Conservation (phyloP, 1,139 yeast genomes). For the Hemisphaericaspora xylanilytica region DNA sequence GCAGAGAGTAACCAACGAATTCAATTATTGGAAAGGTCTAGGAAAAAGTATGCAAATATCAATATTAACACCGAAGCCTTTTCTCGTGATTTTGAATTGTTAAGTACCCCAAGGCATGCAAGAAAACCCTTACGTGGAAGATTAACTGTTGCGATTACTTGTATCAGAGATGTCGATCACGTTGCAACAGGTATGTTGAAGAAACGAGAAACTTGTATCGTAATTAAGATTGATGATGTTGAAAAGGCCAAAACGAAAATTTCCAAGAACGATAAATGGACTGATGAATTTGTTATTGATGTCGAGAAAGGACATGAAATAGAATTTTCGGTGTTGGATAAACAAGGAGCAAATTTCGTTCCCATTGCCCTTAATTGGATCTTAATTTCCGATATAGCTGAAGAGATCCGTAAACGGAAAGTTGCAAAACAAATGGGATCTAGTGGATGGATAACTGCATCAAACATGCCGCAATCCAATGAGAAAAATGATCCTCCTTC, state of each 20-base stretch:
- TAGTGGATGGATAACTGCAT: conserved; percentile 88
- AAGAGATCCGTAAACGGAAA: conserved; percentile 87
- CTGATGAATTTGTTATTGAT: conserved; percentile 74
- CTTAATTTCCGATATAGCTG: conserved; percentile 84
- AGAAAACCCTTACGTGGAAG: conserved; percentile 84
- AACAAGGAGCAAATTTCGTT: conserved; percentile 57
- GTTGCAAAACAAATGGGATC: conserved; percentile 71
- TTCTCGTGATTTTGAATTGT: conserved; percentile 60
- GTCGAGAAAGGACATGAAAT: conserved; percentile 91
- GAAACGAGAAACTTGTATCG: conserved; percentile 72
- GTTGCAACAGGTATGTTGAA: conserved; percentile 78
- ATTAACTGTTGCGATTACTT: conserved; percentile 65
- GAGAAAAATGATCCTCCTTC: conserved; percentile 2
- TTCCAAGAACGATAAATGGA: conserved; percentile 79
- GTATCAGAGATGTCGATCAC: conserved; percentile 89
- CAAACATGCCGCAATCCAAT: conserved; percentile 40
- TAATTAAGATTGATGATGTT: conserved; percentile 83
- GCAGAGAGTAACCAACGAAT: conserved; percentile 83
- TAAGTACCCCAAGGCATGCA: conserved; percentile 66
- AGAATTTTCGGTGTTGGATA: conserved; percentile 84
- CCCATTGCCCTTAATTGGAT: conserved; percentile 97
- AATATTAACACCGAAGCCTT: conserved; percentile 70
- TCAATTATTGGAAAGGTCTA: conserved; percentile 75
- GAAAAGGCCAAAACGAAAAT: conserved; percentile 73
- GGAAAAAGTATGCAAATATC: conserved; percentile 86